Evolutionary conservation across 192 early-diverging fungal species (phyloP).

Genomic region (Powellomyces hirtus): DNA sequence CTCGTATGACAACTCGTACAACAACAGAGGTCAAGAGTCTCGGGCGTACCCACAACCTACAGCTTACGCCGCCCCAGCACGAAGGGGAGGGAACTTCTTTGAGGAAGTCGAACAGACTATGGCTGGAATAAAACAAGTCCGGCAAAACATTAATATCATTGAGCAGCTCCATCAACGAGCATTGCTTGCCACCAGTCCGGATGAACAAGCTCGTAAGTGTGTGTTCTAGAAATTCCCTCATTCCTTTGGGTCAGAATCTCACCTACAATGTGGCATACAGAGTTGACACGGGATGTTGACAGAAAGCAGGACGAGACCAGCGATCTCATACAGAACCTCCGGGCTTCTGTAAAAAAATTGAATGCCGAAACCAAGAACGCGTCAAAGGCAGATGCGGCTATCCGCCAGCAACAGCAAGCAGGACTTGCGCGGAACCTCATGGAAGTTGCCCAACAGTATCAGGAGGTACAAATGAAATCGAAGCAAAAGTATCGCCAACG

Average conservation of each 20-base stretch:
- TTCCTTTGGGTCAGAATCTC: background rate
- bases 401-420: constrained; percentile 37
- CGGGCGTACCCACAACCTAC: background rate
- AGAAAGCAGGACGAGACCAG: constrained; percentile 28
- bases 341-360: constrained; percentile 22
- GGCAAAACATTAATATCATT: constrained; percentile 11
- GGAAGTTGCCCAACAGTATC: constrained; percentile 41
- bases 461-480: constrained; percentile 30
- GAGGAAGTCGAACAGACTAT: constrained; percentile 23
- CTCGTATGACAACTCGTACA: background rate
- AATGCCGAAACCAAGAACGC: constrained; percentile 26
- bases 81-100: constrained; percentile 24
- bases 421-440: constrained; percentile 42
- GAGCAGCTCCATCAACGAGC: constrained; percentile 28
- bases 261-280: background rate
- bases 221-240: background rate
- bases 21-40: too few species aligned
- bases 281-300: constrained; percentile 27
- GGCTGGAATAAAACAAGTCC: constrained; percentile 23
- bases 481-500: constrained; percentile 43
- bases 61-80: background rate
- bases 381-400: constrained; percentile 15
- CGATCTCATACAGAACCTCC: constrained; percentile 23
- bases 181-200: constrained; percentile 21
- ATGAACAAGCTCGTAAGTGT: constrained; percentile 26